These are phyloP conservation scores for Colletotrichum sojae DNA, from an alignment of 2,329 filamentous ascomycete species.

Conservation along the genomic window DNA sequence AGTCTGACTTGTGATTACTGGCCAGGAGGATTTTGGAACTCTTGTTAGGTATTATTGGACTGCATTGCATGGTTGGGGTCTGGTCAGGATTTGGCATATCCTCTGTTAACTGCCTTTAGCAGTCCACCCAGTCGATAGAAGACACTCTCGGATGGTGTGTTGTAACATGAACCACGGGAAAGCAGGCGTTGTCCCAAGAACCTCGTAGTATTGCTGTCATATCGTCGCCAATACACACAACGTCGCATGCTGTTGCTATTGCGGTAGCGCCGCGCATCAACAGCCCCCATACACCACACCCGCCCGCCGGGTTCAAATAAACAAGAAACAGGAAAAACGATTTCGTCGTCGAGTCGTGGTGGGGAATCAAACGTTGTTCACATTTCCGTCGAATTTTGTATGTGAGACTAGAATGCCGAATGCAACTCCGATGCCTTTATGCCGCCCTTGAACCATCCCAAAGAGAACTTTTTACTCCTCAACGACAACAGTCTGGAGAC, in stretches of 20 bases:
- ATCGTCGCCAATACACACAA: slow-evolving; percentile 13
- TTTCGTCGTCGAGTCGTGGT: slow-evolving; percentile 40
- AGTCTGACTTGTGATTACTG: slow-evolving; percentile 53
- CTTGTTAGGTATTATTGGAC: slow-evolving; percentile 51
- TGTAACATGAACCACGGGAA: slow-evolving; percentile 27
- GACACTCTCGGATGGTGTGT: slow-evolving; percentile 29
- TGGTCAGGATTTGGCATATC: slow-evolving; percentile 35
- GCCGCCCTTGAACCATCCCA: slow-evolving; percentile 59
- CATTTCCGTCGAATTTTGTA: slow-evolving; percentile 43
- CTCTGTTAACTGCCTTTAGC: slow-evolving; percentile 29
- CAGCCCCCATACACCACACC: slow-evolving; percentile 23
- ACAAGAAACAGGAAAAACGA: slow-evolving; percentile 23
- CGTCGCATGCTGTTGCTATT: slow-evolving; percentile 5
- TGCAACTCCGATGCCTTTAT: slow-evolving; percentile 62
- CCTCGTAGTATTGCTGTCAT: slow-evolving; percentile 25
- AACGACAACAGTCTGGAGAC: slow-evolving; percentile 92
- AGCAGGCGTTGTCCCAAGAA: slow-evolving; percentile 23
- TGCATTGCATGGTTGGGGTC: slow-evolving; percentile 47
- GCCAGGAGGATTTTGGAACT: slow-evolving; percentile 44
- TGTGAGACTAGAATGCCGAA: slow-evolving; percentile 57
- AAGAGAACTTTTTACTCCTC: slow-evolving; percentile 71
- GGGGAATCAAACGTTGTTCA: slow-evolving; percentile 44
- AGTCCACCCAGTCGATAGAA: slow-evolving; percentile 34
- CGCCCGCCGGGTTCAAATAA: slow-evolving; percentile 22
- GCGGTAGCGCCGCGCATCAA: slow-evolving; percentile 22